phyloP scores from a whole-genome alignment of 768 basidiomycete genomes.

The Mycena vitilis region DNA sequence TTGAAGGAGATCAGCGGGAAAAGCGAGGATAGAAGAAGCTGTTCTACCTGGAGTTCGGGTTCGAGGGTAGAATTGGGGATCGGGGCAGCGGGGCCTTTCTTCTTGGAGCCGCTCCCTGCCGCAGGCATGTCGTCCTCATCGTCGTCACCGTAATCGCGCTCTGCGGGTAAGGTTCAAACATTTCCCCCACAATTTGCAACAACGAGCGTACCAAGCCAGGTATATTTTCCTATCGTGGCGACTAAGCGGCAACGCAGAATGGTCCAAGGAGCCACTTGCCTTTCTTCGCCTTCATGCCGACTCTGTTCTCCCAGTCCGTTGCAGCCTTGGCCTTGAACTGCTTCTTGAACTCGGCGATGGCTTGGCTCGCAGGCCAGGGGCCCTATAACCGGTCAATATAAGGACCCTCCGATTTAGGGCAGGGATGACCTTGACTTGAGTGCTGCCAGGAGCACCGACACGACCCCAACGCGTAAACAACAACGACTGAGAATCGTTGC shows the following conservation, averaged over 20 bases:
- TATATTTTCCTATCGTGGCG: constrained; percentile 63
- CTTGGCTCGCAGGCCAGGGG: constrained; percentile 53
- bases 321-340: constrained; percentile 69
- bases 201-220: constrained; percentile 60
- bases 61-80: constrained; percentile 61
- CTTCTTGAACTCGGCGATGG: constrained; percentile 66
- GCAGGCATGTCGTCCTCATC: constrained; percentile 48
- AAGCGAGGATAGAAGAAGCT: not conserved
- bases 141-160: constrained; percentile 66
- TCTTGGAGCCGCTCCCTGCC: constrained; percentile 31
- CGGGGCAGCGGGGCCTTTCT: constrained; percentile 39
- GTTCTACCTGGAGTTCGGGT: constrained; percentile 57
- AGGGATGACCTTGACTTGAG: constrained; percentile 56
- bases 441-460: constrained; percentile 66
- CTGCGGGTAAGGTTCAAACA: constrained; percentile 40
- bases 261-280: constrained; percentile 45
- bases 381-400: constrained; percentile 49
- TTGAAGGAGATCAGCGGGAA: not conserved
- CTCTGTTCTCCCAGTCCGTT: constrained; percentile 60
- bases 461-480: constrained; percentile 72
- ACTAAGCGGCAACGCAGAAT: constrained; percentile 9
- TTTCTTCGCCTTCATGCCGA: constrained; percentile 63
- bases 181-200: not conserved
- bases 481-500: constrained; percentile 47
- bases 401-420: not conserved